Evolutionary conservation across 208 protist genomes (phyloP), one percentile per base, ranked within the genome.

Genomic region (Wallacemonas sp.): DNA sequence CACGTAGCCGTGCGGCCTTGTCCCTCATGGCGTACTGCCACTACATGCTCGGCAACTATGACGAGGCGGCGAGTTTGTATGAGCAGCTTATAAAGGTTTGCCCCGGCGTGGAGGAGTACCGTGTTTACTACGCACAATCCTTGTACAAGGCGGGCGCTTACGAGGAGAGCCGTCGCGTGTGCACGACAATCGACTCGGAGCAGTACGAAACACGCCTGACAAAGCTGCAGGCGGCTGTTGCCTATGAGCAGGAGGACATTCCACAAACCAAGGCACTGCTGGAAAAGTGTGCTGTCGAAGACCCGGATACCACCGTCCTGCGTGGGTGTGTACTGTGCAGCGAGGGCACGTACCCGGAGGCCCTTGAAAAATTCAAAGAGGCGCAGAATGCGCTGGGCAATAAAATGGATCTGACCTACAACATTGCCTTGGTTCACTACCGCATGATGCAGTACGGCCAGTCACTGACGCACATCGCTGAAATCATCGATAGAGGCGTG

Each of bases 1-100:
- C 97, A 0, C 86, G 89, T n/a, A 97, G 87, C 61, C 89, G 97
- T 21, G 97, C 97, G 0, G 94, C 97, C n/a, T 72, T 98, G n/a
- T 98, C 95, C 3, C 85, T 99, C 13, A 87, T 99, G 67, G 98
- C 83, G 8, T 99, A 98, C 81, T 98, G 94, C 76, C 92, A 97
- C 76, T 99, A 98, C 79, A 85, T 97, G 68, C 77, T 95, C 34
- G 91, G 97, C 37, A 91, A 98, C 60, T 99, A 94, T 76, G 81
- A 63, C 2, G 74, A 84, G 57, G 78, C 96, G 4, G 87, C 96
- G 5, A 76, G 68, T 48, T 60, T 95, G 73, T 98, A 98, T 70
- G 92, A 97, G 63, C 85, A 94, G 69, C 78, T 98, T 9, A 69
- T 88, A 5, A 89, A 88, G 66, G 58, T 95, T n/a, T 98, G 89